Evolutionary conservation across 2,329 filamentous ascomycete species (phyloP).

Genomic region (Myotisia sp.): DNA sequence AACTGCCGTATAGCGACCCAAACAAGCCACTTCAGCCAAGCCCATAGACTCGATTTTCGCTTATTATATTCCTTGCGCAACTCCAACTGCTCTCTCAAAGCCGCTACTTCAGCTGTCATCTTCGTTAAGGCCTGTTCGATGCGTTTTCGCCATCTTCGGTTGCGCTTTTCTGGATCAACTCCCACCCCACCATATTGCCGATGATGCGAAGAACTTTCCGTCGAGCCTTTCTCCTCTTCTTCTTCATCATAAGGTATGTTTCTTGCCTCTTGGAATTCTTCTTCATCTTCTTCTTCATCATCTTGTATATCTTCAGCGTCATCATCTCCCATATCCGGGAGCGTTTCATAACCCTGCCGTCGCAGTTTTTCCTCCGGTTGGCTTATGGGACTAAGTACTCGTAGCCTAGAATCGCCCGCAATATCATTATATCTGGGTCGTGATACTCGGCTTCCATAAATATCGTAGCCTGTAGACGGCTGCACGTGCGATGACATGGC

Average conservation of each 20-base stretch:
- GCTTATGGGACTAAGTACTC: conserved; percentile 71
- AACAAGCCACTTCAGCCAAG: conserved; percentile 57
- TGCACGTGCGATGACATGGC: conserved; percentile 21
- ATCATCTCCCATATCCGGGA: conserved; percentile 35
- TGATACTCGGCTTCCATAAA: conserved; percentile 25
- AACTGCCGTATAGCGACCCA: conserved; percentile 62
- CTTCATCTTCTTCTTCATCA: conserved; percentile 22
- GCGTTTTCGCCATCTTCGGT: conserved; percentile 58
- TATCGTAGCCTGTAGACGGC: conserved; percentile 23
- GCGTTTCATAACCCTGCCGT: conserved; percentile 13
- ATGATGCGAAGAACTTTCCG: conserved; percentile 26
- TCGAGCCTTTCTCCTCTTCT: conserved; percentile 34
- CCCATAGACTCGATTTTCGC: conserved; percentile 48
- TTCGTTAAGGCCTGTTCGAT: conserved; percentile 78
- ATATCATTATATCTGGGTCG: conserved; percentile 22
- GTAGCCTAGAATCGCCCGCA: conserved; percentile 43
- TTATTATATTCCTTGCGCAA: conserved; percentile 57
- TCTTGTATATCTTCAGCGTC: conserved; percentile 30
- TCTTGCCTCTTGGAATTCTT: conserved; percentile 14
- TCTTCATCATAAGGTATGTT: conserved; percentile 18
- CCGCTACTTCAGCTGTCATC: conserved; percentile 83
- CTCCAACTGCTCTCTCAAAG: conserved; percentile 79
- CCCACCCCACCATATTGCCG: conserved; percentile 8
- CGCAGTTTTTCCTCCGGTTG: conserved; percentile 54
- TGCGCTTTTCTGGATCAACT: conserved; percentile 18